Evolutionary conservation across 192 early-diverging fungal species (phyloP).

Genomic region (Mortierella alpina): DNA sequence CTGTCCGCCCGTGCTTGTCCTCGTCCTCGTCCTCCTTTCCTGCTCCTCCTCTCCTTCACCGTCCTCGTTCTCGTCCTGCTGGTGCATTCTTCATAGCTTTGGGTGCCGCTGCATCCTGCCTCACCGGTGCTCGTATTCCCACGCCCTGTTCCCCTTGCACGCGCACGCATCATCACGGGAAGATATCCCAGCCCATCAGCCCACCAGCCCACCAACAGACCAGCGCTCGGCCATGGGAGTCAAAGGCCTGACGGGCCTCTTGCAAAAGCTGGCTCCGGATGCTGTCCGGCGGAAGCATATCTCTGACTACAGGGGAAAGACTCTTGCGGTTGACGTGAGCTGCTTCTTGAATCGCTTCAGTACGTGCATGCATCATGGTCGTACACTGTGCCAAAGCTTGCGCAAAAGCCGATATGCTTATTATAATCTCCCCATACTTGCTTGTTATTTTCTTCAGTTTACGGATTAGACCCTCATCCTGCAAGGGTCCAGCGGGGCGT

Average conservation of each 20-base stretch:
- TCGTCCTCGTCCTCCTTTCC: too few species aligned
- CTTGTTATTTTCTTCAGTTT: conserved; percentile 19
- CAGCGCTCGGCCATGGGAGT: conserved; percentile 60
- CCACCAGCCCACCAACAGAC: background rate
- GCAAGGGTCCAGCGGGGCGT: conserved; percentile 70
- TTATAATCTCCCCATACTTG: background rate
- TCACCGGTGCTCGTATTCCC: too few species aligned
- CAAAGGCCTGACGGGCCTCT: conserved; percentile 62
- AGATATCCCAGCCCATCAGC: background rate
- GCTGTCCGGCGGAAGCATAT: conserved; percentile 52
- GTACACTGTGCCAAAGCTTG: background rate
- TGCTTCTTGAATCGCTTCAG: conserved; percentile 68
- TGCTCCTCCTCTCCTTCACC: too few species aligned
- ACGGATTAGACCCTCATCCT: conserved; percentile 52
- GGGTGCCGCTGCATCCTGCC: too few species aligned
- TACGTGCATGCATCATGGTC: conserved; percentile 18
- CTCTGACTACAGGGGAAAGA: conserved; percentile 54
- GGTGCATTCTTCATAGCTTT: too few species aligned
- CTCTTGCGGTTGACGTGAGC: conserved; percentile 65
- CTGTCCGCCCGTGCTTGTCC: too few species aligned
- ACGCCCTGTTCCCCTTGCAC: background rate
- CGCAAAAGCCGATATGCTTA: background rate
- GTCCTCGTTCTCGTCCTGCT: too few species aligned
- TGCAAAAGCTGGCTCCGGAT: conserved; percentile 62
- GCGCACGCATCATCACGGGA: background rate